phyloP scores from a whole-genome alignment of 805 yeast genomes.

The Ogataea philodendri region DNA sequence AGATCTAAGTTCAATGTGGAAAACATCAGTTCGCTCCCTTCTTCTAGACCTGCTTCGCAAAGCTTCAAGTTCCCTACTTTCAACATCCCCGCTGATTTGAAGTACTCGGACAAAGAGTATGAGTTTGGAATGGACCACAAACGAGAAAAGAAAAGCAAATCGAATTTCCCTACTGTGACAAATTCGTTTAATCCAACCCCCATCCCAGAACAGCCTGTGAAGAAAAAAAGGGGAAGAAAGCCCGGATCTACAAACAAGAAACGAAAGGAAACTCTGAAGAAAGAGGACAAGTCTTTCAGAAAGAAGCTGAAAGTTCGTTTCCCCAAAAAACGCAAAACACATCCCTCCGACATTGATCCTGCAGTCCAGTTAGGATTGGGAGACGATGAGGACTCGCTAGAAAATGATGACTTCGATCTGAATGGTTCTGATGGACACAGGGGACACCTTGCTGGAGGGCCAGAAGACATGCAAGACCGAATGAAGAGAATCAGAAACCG shows the following conservation, averaged over 20 bases:
- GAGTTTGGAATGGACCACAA: conserved; percentile 10
- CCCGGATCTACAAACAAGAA: conserved; percentile 24
- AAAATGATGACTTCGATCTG: conserved; percentile 9
- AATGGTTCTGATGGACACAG: conserved; percentile 8
- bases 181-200: conserved; percentile 2
- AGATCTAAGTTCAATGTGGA: conserved; percentile 15
- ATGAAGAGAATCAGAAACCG: conserved; percentile 19
- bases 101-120: conserved; percentile 13
- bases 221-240: conserved; percentile 22
- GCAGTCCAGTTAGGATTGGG: conserved; percentile 11
- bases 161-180: conserved; percentile 14
- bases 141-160: conserved; percentile 10
- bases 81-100: conserved; percentile 19
- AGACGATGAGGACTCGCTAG: conserved; percentile 12
- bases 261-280: conserved; percentile 13
- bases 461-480: conserved; percentile 18
- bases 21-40: conserved; percentile 18
- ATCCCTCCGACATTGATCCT: conserved; percentile 11
- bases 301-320: conserved; percentile 19
- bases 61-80: conserved; percentile 19
- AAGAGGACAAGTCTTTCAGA: conserved; percentile 16
- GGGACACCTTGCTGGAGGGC: conserved; percentile 1
- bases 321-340: conserved; percentile 15
- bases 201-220: conserved; percentile 9
- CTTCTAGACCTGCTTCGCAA: conserved; percentile 17